Base-by-base conservation (phyloP, 805 yeast genomes). In the Saccharomyces cerevisiae region DNA sequence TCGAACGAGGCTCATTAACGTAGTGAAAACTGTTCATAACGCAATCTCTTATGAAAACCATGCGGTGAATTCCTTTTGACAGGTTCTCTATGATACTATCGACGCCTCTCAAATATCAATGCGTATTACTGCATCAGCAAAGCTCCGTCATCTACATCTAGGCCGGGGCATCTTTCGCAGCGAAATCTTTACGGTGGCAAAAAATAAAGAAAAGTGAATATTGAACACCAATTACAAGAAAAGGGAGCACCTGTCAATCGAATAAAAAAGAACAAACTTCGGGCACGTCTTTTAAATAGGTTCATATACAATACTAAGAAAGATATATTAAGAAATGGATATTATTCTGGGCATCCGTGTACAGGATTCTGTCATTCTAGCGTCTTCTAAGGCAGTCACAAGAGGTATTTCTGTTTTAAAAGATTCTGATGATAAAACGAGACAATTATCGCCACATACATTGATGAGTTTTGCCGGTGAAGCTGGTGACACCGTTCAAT, bases 401-500 rank as follows among this genome's bases (percentile, higher is more conserved):
- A 81, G 99, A 61, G 96, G 97, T 54, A 86, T 90, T 53, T 85
- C 96, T 13, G 80, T 89, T 51, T 73, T 89, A 61, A 88, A 88
- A 66, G 83, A 81, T 51, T 76, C 79, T 50, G 97, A 89, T 70
- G 90, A 85, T 71, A 89, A 89, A 73, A 88, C 95, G 9, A 75
- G 91, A 60, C 72, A 70, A 30, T 77, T 92, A 63, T 88, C 88
- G 61, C 79, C 83, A 41, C 92, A 86, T 68, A 80, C 87, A 52
- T 74, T 91, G 61, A 78, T 94, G 75, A 96, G 97, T 47, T 91
- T 75, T 74, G 85, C 96, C 1, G 99, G 99, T 54, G 99, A 94
- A 70, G 80, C 97, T 3, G 99, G 99, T 57, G 99, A 94, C 69
- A 88, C 97, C 54, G 89, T 85, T 6, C 94, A 91, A 69, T 94